A percentile compares a stretch with the other conserved stretches of the same genome.
Evolutionary conservation across 2,329 filamentous ascomycete genomes (phyloP).

Genomic region (Sphaerulina musiva): DNA sequence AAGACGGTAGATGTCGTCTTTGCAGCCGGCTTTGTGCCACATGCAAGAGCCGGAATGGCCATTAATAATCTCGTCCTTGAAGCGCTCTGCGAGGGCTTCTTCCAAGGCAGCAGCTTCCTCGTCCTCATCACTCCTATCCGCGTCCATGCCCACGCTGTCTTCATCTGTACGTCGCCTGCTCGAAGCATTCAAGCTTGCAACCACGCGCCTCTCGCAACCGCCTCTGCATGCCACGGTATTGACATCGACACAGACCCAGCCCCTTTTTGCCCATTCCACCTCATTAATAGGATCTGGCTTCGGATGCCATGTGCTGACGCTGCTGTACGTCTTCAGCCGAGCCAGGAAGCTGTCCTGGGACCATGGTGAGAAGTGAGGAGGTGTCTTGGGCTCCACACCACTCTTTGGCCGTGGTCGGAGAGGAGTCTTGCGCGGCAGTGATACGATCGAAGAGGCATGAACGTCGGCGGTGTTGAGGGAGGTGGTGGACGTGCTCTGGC

Average conservation of each 20-base stretch:
- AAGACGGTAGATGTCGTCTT: conserved; percentile 63
- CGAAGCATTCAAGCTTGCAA: conserved; percentile 63
- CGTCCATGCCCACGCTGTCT: conserved; percentile 21
- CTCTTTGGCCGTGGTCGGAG: conserved; percentile 7
- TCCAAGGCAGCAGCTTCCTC: conserved; percentile 41
- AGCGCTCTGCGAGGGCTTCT: conserved; percentile 67
- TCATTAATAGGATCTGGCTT: conserved; percentile 83
- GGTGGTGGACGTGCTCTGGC: conserved; percentile 27
- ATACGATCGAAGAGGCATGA: conserved; percentile 20
- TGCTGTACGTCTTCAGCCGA: conserved; percentile 79
- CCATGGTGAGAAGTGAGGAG: conserved; percentile 74
- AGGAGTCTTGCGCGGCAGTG: conserved; percentile 27
- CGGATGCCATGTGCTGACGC: conserved; percentile 86
- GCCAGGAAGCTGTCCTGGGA: conserved; percentile 76
- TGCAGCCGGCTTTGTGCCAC: conserved; percentile 83
- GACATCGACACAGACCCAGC: conserved; percentile 78
- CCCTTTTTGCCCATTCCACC: conserved; percentile 88
- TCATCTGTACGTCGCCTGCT: background rate
- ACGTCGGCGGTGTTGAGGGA: conserved; percentile 17
- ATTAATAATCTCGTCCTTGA: conserved; percentile 63
- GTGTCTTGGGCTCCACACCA: conserved; percentile 12
- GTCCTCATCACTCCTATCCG: conserved; percentile 52
- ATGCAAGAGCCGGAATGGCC: conserved; percentile 76
- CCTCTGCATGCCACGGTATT: conserved; percentile 77
- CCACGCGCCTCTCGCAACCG: conserved; percentile 74